Base-by-base conservation (phyloP, 2,329 filamentous ascomycete genomes). In the Sporothrix curviconia region DNA sequence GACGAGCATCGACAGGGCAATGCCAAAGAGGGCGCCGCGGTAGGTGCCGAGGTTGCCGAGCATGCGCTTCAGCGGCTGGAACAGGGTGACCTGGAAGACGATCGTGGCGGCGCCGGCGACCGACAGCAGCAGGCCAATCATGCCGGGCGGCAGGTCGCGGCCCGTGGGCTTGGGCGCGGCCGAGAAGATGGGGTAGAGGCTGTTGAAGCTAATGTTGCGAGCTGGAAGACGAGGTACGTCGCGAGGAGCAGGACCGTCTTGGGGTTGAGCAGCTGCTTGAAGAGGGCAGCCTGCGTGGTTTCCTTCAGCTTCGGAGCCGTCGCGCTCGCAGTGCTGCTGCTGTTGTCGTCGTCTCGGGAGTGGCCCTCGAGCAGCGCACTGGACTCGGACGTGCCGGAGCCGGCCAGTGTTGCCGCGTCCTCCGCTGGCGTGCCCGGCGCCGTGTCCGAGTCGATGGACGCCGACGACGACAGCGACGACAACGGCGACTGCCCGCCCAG, bases 161-260 rank as follows among this genome's bases (percentile, higher is more conserved):
- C 94, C 94, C 0, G 85, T 86, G 0, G 94, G 94, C 0, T 84
- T 78, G 0, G 80, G 71, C 0, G 87, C 84, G 56, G 92, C 85
- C 0, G 87, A 89, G 65, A 97, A 99, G 55, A 97, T 92, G 1
- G 94, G 94, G 66, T 95, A 99, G 0, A 99, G 77, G 17, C 90
- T 92, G 72, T 96, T 96, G 79, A 92, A 99, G 3, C 90, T 91
- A 63, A 96, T 90, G 70, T 97, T 97, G 60, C 89, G 5, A 99
- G 79, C 66, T 96, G 92, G 68, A 97, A 99, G 51, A 97, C 86
- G 43, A 96, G 82, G 67, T 96, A 97, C 0, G 92, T 95, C 54
- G 83, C 70, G 6, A 99, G 80, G 0, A 99, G 80, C 3, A 95
- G 76, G 12, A 96, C 70, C 0, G 91, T 96, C 59, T 94, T 91